Evolutionary conservation across 768 basidiomycete species (phyloP).

Genomic region (Gloeostereum incarnatum): DNA sequence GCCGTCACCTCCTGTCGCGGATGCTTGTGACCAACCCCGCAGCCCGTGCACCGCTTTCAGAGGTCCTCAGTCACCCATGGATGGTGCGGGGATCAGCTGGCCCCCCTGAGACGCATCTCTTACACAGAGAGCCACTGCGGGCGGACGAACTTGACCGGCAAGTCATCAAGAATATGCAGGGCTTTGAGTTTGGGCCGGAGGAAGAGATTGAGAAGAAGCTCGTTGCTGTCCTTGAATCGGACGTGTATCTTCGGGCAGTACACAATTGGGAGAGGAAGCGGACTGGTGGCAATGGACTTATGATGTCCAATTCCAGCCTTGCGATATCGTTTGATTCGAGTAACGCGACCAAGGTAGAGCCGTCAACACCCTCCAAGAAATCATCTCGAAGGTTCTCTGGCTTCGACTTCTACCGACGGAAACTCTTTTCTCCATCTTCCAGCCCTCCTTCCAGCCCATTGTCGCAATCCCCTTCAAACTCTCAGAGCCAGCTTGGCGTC

Average conservation of each 20-base stretch:
- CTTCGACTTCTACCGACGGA: slow-evolving; percentile 89
- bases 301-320: slow-evolving; percentile 60
- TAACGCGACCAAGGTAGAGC: slow-evolving; percentile 26
- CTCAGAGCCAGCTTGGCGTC: slow-evolving; percentile 41
- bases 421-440: slow-evolving; percentile 65
- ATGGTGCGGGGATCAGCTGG: slow-evolving; percentile 83
- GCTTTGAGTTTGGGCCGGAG: slow-evolving; percentile 91
- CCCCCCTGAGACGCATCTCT: slow-evolving; percentile 75
- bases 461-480: slow-evolving; percentile 49
- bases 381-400: slow-evolving; percentile 87
- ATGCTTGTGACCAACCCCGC: slow-evolving; percentile 96
- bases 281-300: slow-evolving; percentile 39
- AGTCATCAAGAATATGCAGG: slow-evolving; percentile 86
- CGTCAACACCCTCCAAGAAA: slow-evolving; percentile 39
- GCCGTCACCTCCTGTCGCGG: slow-evolving; percentile 85
- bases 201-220: slow-evolving; percentile 79
- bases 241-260: slow-evolving; percentile 66
- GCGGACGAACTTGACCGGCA: slow-evolving; percentile 80
- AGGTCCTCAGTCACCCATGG: slow-evolving; percentile 86
- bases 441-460: slow-evolving; percentile 31
- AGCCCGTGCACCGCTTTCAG: slow-evolving; percentile 70
- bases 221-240: slow-evolving; percentile 63
- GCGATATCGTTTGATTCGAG: slow-evolving; percentile 49
- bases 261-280: slow-evolving; percentile 73
- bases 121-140: slow-evolving; percentile 84